phyloP scores from a whole-genome alignment of 202 grass and related monocot species.

The Bolboschoenoplectus hybrid region DNA sequence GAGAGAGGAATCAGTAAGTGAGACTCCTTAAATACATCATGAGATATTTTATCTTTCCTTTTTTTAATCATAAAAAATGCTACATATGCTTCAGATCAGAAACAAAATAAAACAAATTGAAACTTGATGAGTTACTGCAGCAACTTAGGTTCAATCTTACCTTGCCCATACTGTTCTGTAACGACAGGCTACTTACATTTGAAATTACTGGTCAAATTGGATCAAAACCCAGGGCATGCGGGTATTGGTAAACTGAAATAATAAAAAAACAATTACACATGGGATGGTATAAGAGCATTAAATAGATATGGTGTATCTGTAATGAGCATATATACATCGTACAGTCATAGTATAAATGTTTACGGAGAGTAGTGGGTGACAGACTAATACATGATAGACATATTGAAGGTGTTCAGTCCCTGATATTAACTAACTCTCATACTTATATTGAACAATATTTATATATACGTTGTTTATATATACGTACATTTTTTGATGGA shows the following conservation, averaged over 20 bases:
- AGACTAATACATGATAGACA: conserved; percentile 20
- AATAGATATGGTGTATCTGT: neutral
- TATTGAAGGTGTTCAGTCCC: neutral
- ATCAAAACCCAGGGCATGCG: neutral
- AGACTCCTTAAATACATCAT: neutral
- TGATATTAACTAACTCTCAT: neutral
- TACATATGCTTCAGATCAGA: neutral
- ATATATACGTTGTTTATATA: neutral
- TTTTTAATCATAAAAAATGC: neutral
- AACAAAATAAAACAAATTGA: neutral
- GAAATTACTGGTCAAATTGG: neutral
- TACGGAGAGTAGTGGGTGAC: neutral
- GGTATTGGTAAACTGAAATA: neutral
- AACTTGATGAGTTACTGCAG: neutral
- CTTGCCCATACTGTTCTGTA: conserved; percentile 22
- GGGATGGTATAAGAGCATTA: neutral
- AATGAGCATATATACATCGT: conserved; percentile 2
- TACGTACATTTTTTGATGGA: neutral
- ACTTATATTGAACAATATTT: neutral
- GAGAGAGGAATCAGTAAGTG: neutral
- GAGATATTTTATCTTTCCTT: neutral
- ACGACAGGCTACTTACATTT: neutral
- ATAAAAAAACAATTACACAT: neutral
- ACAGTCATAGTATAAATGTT: conserved; percentile 25
- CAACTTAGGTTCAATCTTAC: neutral